Percentiles rank a stretch among this genome's conserved stretches.
phyloP scores from a whole-genome alignment of 257 asterid species.

The Cinchona pubescens region DNA sequence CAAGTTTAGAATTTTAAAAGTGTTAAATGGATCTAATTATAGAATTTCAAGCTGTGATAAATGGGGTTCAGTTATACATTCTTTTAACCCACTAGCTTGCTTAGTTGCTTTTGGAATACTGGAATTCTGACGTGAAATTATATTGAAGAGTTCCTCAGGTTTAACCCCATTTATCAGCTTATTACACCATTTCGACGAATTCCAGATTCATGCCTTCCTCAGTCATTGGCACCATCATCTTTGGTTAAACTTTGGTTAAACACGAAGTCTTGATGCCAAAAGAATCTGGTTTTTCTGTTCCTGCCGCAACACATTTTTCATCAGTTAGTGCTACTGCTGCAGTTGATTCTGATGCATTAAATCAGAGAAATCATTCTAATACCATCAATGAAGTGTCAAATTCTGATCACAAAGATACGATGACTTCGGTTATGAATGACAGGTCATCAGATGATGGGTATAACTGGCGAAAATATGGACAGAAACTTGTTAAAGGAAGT shows the following conservation, averaged over 20 bases:
- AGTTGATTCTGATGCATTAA: slow-evolving; percentile 37
- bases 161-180: slow-evolving; percentile 44
- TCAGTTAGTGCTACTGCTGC: slow-evolving; percentile 36
- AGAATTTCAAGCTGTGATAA: background rate
- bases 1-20: no score
- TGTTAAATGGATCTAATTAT: no score
- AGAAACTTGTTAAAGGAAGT: slow-evolving; percentile 96
- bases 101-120: slow-evolving; percentile 4
- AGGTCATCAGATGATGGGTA: slow-evolving; percentile 88
- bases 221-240: slow-evolving; percentile 40
- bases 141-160: slow-evolving; percentile 51
- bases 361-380: slow-evolving; percentile 41
- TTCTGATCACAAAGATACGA: slow-evolving; percentile 53
- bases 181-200: slow-evolving; percentile 35
- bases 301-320: slow-evolving; percentile 34
- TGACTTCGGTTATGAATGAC: slow-evolving; percentile 51
- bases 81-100: background rate
- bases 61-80: background rate
- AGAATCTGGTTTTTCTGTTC: slow-evolving; percentile 30
- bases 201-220: slow-evolving; percentile 53
- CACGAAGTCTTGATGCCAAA: slow-evolving; percentile 23
- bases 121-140: slow-evolving; percentile 26
- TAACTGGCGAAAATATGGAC: slow-evolving; percentile 99
- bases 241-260: slow-evolving; percentile 38
- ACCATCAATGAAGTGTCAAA: slow-evolving; percentile 41